Base-by-base conservation (phyloP, 1,284 basidiomycete species). In the Wolfiporia cocos region DNA sequence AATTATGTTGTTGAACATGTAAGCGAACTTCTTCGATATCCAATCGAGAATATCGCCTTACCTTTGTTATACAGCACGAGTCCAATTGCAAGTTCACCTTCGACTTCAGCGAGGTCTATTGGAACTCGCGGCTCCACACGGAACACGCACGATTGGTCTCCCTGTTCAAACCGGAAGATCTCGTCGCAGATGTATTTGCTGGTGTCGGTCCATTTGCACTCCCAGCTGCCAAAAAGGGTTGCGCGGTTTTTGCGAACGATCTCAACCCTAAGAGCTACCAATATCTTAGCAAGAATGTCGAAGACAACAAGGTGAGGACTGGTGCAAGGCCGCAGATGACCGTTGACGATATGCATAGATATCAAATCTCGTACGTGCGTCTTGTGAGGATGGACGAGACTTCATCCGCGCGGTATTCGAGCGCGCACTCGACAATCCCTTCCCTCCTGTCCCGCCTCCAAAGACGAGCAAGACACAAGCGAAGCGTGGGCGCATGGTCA, bases 151-250 rank as follows among this genome's bases (percentile, higher is more conserved):
- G 93, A 3, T 71, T 99, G 12, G 83, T 97, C 30, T 61, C 73
- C 15, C 49, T 69, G 18, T 87, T 97, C 62, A 59, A 71, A 19
- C 74, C 80, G 0, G 71, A 78, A 15, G 86, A 93, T 42, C 80
- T 90, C 12, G 72, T 98, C 15, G 90, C 82, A 0, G 96, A 99
- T 62, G 92, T 91, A 18, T 96, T 99, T 66, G 96, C 96, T 1
- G 96, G 96, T 11, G 94, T 99, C 1, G 96, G 96, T 0, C 96
- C 96, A 0, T 99, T 99, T 61, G 89, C 91, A 1, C 67, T 99
- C 7, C 96, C 96, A 1, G 89, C 93, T 1, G 94, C 85, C 0
- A 94, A 86, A 67, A 90, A 88, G 53, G 89, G 91, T 1, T 90
- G 87, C 53, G 83, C 76, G 4, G 89, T 99, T 0, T 67, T 94